These are phyloP conservation scores for Sporisorium sorghi DNA, from an alignment of 1,284 basidiomycete species.

Conservation along the genomic window DNA sequence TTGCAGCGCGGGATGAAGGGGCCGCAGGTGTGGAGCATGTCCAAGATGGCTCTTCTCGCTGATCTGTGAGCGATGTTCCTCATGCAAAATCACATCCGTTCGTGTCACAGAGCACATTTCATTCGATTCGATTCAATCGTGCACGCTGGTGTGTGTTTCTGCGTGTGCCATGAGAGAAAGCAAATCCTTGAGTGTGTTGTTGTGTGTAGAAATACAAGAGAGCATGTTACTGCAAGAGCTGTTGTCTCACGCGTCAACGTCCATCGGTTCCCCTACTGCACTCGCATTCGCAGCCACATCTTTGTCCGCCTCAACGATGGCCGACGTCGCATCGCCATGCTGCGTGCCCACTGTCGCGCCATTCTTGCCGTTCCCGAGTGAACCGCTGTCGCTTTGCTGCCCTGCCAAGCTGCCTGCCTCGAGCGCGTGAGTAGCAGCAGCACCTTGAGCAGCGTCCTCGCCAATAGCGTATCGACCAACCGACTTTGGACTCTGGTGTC, in stretches of 20 bases:
- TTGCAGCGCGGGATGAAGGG: not conserved
- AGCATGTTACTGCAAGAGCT: not conserved
- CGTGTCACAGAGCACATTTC: not conserved
- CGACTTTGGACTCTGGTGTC: constrained; percentile 29
- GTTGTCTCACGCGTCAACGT: constrained; percentile 24
- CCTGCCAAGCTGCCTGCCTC: not conserved
- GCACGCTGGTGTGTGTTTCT: not conserved
- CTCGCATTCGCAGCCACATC: constrained; percentile 10
- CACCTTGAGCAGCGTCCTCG: not conserved
- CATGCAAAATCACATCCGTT: not conserved
- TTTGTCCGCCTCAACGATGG: constrained; percentile 2
- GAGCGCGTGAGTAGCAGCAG: not conserved
- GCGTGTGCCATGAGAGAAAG: constrained; percentile 27
- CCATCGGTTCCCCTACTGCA: constrained; percentile 20
- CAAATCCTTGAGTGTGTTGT: constrained; percentile 14
- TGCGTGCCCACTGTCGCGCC: not conserved
- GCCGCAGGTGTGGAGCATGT: not conserved
- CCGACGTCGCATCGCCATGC: not conserved
- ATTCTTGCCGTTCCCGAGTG: constrained; percentile 13
- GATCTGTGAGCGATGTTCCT: not conserved
- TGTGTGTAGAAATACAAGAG: constrained; percentile 31
- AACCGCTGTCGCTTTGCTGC: constrained; percentile 1
- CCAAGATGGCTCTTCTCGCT: not conserved
- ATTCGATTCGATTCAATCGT: not conserved
- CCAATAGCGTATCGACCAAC: not conserved